Evolutionary conservation across 768 basidiomycete genomes (phyloP).

Genomic region (Termitomyces titanicus): DNA sequence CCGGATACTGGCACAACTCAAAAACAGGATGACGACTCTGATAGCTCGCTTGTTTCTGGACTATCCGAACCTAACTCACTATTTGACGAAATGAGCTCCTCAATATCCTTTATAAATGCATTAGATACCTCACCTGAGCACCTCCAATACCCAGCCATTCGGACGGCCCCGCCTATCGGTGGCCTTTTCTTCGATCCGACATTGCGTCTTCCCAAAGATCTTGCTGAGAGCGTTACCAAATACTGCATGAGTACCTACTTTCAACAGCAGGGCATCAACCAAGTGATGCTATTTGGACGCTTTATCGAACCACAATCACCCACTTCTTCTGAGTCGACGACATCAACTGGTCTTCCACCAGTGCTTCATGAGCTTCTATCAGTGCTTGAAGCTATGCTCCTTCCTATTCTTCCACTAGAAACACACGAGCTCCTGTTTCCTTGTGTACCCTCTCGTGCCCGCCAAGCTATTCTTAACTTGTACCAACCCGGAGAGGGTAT

Average conservation of each 20-base stretch:
- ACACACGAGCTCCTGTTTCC: slow-evolving; percentile 64
- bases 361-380: slow-evolving; percentile 53
- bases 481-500: slow-evolving; percentile 92
- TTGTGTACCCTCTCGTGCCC: slow-evolving; percentile 38
- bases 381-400: slow-evolving; percentile 44
- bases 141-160: slow-evolving; percentile 21
- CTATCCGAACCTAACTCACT: slow-evolving; percentile 38
- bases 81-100: slow-evolving; percentile 36
- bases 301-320: slow-evolving; percentile 15
- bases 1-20: not conserved
- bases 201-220: slow-evolving; percentile 43
- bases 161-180: slow-evolving; percentile 51
- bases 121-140: not conserved
- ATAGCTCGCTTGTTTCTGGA: slow-evolving; percentile 11
- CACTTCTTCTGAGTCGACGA: slow-evolving; percentile 3
- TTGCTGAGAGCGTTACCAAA: slow-evolving; percentile 44
- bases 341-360: slow-evolving; percentile 47
- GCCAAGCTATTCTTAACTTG: slow-evolving; percentile 88
- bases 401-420: slow-evolving; percentile 43
- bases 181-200: slow-evolving; percentile 62
- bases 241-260: slow-evolving; percentile 63
- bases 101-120: not conserved
- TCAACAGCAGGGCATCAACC: slow-evolving; percentile 49
- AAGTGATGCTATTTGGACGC: slow-evolving; percentile 85
- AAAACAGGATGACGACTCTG: slow-evolving; percentile 1